Evolutionary conservation across 352 stramenopile species (phyloP), one percentile per base, ranked within the genome.

Genomic region (Phytopythium cucurbitacearum): DNA sequence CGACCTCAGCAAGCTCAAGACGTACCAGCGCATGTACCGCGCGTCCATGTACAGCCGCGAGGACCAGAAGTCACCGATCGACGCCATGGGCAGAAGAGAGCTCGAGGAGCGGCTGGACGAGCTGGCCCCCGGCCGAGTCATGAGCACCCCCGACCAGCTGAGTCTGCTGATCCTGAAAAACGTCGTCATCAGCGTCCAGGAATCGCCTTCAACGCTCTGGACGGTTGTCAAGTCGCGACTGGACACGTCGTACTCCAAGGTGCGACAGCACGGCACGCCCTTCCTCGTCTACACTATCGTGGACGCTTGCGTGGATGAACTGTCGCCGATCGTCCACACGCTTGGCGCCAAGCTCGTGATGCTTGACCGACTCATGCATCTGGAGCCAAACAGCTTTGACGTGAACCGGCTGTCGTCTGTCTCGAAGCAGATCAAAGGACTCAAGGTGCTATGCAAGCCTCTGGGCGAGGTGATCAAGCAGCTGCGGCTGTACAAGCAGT

Each of bases 211-310:
- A 0, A 59, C 66, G 5, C 64, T 69, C 5, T 93, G 79, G 76
- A 43, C 64, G 6, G 72, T 75, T 2, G 64, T 91, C 16, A 89
- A 92, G 46, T 53, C 71, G 0, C 71, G 79, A 4, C 51, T 91
- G 35, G 73, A 87, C 40, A 87, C 73, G 12, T 91, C 80, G 21
- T 94, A 94, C 69, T 91, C 80, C 5, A 89, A 91, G 53, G 72
- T 94, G 47, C 80, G 83, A 5, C 85, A 94, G 62, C 82, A 86
- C 48, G 77, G 79, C 16, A 64, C 82, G 3, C 57, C 63, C 7
- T 93, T 94, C 53, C 56, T 93, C 10, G 73, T 85, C 4, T 86
- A 94, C 53, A 76, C 84, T 16, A 88, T 96, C 40, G 61, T 96
- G 5, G 85, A 96, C 57, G 81, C 77, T 9, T 86, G 85, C 10